These are phyloP conservation scores for Monosporascus sp. DNA, from an alignment of 2,329 filamentous ascomycete genomes.

Conservation along the genomic window DNA sequence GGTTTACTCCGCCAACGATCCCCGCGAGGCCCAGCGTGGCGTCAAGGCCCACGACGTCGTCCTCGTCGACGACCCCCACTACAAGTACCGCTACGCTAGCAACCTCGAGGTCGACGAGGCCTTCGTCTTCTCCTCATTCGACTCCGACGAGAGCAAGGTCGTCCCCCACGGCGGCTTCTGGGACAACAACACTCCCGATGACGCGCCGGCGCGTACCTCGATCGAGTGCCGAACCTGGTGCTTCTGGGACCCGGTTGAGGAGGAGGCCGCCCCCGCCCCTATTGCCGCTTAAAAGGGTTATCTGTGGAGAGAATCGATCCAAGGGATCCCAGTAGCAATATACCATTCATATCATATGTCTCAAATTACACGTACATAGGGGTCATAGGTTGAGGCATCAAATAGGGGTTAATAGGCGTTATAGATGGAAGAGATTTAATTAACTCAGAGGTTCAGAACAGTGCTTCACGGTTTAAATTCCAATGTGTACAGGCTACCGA, in stretches of 20 bases:
- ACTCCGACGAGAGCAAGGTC: conserved; percentile 21
- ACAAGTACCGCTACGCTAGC: conserved; percentile 23
- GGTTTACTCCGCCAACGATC: conserved; percentile 21
- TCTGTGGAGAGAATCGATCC: no score
- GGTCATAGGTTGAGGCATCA: no score
- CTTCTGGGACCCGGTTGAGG: neutral
- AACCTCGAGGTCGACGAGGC: conserved; percentile 19
- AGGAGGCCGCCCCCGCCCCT: neutral
- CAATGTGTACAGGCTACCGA: no score
- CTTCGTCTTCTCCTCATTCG: conserved; percentile 23
- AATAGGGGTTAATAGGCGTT: no score
- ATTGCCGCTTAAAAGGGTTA: neutral
- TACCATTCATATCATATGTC: no score
- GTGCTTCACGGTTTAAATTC: no score
- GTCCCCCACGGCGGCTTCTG: conserved; percentile 24
- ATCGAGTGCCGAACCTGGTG: neutral
- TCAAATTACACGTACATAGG: no score
- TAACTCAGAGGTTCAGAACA: no score
- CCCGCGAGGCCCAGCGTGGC: conserved; percentile 17
- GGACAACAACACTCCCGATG: conserved; percentile 10
- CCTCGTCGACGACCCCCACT: conserved; percentile 18
- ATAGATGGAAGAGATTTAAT: no score
- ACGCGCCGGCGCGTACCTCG: neutral
- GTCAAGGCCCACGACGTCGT: conserved; percentile 22
- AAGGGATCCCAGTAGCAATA: no score